Percentiles rank a stretch among this genome's conserved stretches.
Evolutionary conservation across 78 protist species (phyloP).

Genomic region (Ministeria vibrans): DNA sequence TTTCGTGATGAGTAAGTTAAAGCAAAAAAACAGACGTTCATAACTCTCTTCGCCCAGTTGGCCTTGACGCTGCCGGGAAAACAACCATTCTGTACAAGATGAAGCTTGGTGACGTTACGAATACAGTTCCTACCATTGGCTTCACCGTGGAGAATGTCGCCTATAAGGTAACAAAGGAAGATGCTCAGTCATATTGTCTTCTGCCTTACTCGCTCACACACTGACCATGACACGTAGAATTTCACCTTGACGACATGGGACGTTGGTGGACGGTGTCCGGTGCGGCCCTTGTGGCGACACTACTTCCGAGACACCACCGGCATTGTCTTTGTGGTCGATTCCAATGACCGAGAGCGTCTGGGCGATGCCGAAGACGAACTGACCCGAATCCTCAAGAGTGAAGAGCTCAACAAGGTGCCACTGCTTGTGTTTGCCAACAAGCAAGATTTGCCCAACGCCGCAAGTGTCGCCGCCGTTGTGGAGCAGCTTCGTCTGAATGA

Average conservation of each 20-base stretch:
- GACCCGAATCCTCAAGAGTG: constrained; percentile 63
- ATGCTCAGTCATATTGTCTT: no score
- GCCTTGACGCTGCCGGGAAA: constrained; percentile 89
- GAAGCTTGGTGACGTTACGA: constrained; percentile 55
- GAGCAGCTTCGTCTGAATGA: no score
- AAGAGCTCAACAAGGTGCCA: no score
- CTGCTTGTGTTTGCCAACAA: no score
- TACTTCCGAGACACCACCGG: background rate
- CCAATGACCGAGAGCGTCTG: constrained; percentile 55
- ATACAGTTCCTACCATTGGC: constrained; percentile 59
- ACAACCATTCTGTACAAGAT: constrained; percentile 66
- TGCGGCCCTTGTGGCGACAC: constrained; percentile 23
- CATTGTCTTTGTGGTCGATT: constrained; percentile 79
- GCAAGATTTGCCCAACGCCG: no score
- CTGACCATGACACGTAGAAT: no score
- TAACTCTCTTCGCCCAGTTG: constrained; percentile 24
- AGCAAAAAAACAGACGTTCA: background rate
- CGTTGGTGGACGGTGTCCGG: no score
- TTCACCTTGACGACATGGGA: no score
- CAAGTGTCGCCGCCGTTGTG: no score
- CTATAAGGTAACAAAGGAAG: no score
- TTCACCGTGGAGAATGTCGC: constrained; percentile 46
- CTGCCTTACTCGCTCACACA: no score
- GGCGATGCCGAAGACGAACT: constrained; percentile 55
- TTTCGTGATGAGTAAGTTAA: constrained; percentile 3